These are phyloP conservation scores for Ascochyta koolunga DNA, from an alignment of 2,329 filamentous ascomycete species.

Conservation along the genomic window DNA sequence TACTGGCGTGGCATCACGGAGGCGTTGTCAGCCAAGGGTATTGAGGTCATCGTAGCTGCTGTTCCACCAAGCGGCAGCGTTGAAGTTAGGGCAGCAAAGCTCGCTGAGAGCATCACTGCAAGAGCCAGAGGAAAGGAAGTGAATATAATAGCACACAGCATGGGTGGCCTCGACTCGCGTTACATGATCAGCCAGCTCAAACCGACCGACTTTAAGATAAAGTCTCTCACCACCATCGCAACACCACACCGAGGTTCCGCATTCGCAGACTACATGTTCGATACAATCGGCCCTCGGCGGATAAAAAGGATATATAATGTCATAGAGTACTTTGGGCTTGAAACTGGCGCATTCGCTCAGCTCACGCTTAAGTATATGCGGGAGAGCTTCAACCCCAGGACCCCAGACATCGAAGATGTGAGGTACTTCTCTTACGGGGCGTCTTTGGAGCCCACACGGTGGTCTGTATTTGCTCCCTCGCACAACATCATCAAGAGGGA, in stretches of 20 bases:
- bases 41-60: constrained; percentile 66
- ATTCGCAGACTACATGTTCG: constrained; percentile 67
- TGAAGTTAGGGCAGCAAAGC: constrained; percentile 60
- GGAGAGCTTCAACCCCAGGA: constrained; percentile 64
- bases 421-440: constrained; percentile 70
- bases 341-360: constrained; percentile 67
- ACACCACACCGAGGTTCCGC: constrained; percentile 66
- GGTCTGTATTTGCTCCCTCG: constrained; percentile 63
- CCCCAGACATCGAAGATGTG: constrained; percentile 61
- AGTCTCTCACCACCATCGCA: constrained; percentile 69
- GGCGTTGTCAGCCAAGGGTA: constrained; percentile 60
- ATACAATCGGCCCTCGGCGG: constrained; percentile 62
- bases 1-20: constrained; percentile 70
- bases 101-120: constrained; percentile 59
- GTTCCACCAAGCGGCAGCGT: constrained; percentile 66
- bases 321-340: constrained; percentile 60
- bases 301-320: constrained; percentile 62
- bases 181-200: constrained; percentile 67
- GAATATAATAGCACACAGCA: constrained; percentile 70
- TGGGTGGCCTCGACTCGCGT: constrained; percentile 66
- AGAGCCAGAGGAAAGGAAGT: constrained; percentile 63
- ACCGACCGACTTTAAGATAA: constrained; percentile 73
- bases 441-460: constrained; percentile 60
- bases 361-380: constrained; percentile 65
- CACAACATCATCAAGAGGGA: constrained; percentile 60